These are phyloP conservation scores for Paraconiothyrium sp. DNA, from an alignment of 2,329 filamentous ascomycete species.

Conservation along the genomic window DNA sequence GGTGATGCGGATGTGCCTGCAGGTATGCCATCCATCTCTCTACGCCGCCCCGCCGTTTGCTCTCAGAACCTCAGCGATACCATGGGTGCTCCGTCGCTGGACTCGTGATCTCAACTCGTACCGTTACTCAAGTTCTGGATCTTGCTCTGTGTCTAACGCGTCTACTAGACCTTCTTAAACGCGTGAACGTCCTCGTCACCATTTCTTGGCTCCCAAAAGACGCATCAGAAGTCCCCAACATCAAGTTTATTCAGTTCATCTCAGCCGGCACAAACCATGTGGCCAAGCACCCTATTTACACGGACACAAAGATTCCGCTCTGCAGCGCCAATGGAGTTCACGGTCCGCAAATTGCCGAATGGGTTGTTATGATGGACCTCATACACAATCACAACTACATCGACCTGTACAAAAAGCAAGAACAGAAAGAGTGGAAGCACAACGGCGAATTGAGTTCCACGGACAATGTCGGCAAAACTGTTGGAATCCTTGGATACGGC, in stretches of 20 bases:
- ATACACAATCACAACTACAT: conserved; percentile 66
- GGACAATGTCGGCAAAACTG: conserved; percentile 66
- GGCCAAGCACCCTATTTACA: conserved; percentile 62
- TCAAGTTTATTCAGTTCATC: conserved; percentile 64
- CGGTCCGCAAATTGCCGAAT: conserved; percentile 73
- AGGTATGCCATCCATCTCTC: conserved; percentile 40
- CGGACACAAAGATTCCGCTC: conserved; percentile 61
- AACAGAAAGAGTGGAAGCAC: conserved; percentile 62
- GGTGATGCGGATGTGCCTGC: conserved; percentile 55
- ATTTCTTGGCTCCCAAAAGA: conserved; percentile 56
- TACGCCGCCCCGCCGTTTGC: neutral
- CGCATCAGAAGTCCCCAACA: conserved; percentile 48
- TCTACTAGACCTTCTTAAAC: conserved; percentile 49
- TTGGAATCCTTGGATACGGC: conserved; percentile 71
- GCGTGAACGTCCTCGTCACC: conserved; percentile 60
- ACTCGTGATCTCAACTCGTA: conserved; percentile 21
- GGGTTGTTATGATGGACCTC: conserved; percentile 70
- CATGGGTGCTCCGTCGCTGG: neutral
- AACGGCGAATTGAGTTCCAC: conserved; percentile 46
- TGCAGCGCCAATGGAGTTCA: conserved; percentile 67
- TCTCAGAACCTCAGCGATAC: neutral
- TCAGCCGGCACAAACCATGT: conserved; percentile 68
- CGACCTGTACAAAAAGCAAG: conserved; percentile 66
- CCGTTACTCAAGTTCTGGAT: conserved; percentile 16
- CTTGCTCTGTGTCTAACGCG: conserved; percentile 4